These are phyloP conservation scores for Fusarium praegraminearum DNA, from an alignment of 2,329 filamentous ascomycete genomes.

Conservation along the genomic window DNA sequence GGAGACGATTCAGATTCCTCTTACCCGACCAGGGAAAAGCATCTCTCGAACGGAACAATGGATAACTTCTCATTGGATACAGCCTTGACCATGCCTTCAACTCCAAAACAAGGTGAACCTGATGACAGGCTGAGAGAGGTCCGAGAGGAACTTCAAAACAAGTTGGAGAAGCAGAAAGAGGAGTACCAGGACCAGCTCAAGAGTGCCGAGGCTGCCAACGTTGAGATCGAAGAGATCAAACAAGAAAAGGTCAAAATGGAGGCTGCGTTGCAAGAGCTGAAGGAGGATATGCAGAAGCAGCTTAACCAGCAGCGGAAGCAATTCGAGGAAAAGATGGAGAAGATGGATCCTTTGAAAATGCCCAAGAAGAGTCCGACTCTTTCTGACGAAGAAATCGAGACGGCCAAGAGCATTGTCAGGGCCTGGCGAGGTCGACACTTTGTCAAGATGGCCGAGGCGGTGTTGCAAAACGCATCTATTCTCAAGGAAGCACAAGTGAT, in stretches of 20 bases:
- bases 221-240: constrained; percentile 85
- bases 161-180: constrained; percentile 86
- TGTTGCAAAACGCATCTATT: constrained; percentile 86
- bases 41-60: constrained; percentile 91
- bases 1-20: constrained; percentile 95
- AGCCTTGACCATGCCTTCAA: constrained; percentile 92
- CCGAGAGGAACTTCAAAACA: constrained; percentile 84
- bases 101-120: constrained; percentile 81
- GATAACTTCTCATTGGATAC: constrained; percentile 98
- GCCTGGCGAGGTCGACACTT: constrained; percentile 89
- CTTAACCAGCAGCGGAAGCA: constrained; percentile 84
- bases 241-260: constrained; percentile 89
- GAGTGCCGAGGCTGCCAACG: constrained; percentile 76
- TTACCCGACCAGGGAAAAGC: constrained; percentile 91
- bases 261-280: constrained; percentile 79
- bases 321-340: constrained; percentile 86
- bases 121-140: constrained; percentile 81
- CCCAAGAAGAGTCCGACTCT: constrained; percentile 72
- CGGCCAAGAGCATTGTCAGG: constrained; percentile 73
- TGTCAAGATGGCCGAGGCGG: constrained; percentile 91
- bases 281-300: constrained; percentile 89
- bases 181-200: constrained; percentile 84
- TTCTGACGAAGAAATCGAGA: constrained; percentile 76
- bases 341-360: constrained; percentile 74
- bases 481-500: constrained; percentile 98